Conservation (phyloP, 495 filamentous ascomycete species). For the Extremus antarcticus region DNA sequence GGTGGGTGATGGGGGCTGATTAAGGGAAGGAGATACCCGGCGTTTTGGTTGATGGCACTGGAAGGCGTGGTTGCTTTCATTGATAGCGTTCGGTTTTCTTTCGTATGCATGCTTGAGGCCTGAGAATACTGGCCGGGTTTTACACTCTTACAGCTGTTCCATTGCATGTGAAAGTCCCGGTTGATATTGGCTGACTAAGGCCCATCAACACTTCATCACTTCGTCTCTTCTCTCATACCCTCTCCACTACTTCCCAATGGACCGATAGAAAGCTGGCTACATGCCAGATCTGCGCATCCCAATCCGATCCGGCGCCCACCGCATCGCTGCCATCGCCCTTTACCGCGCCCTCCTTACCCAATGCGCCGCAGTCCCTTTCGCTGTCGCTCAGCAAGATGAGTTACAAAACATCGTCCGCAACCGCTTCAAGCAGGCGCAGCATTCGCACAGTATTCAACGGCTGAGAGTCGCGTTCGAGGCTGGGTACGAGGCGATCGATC, state of each 20-base stretch:
- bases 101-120: neutral
- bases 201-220: too few species aligned
- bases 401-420: constrained; percentile 40
- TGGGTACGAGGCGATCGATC: constrained; percentile 46
- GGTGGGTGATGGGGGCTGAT: constrained; percentile 16
- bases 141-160: neutral
- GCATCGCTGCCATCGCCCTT: constrained; percentile 43
- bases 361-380: constrained; percentile 31
- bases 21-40: too few species aligned
- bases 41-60: too few species aligned
- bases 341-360: constrained; percentile 60
- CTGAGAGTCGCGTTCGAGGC: constrained; percentile 31
- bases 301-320: constrained; percentile 13
- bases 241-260: too few species aligned
- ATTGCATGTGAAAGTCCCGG: too few species aligned
- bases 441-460: constrained; percentile 33
- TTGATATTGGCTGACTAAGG: neutral
- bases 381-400: constrained; percentile 31
- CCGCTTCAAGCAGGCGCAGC: constrained; percentile 48
- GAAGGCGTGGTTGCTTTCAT: too few species aligned
- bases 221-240: too few species aligned
- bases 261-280: neutral
- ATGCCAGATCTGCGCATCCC: constrained; percentile 2
- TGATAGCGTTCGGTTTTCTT: neutral
- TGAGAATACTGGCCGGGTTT: too few species aligned